Conservation (phyloP, 345 rosid genomes). For the Nephelium lappaceum region DNA sequence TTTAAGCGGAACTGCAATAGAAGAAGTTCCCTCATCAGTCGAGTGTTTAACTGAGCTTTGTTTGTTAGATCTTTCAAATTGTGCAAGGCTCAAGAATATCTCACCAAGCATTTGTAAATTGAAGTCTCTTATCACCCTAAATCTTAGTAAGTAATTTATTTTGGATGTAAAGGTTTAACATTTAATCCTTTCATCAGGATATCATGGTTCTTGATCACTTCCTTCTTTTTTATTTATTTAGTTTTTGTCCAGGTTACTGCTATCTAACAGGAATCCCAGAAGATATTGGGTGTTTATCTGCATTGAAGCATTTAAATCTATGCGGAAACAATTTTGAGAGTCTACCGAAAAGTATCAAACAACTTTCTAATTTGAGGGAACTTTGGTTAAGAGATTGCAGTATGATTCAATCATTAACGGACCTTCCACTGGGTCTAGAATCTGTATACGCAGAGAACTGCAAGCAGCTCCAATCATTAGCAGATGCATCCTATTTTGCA, state of each 20-base stretch:
- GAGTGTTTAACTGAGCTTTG: background rate
- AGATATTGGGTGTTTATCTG: background rate
- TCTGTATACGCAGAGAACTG: background rate
- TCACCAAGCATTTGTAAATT: background rate
- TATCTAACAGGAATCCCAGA: background rate
- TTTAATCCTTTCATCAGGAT: no score
- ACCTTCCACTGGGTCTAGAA: slow-evolving; percentile 3
- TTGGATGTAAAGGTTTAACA: no score
- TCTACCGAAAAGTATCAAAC: background rate
- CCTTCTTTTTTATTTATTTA: no score
- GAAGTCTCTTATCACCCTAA: background rate
- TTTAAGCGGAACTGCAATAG: background rate
- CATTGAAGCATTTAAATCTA: no score
- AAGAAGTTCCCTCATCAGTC: background rate
- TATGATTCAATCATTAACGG: slow-evolving; percentile 6
- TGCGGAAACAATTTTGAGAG: background rate
- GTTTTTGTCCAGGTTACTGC: background rate
- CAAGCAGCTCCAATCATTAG: background rate
- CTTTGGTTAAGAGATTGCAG: background rate
- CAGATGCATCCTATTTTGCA: no score
- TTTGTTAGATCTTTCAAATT: background rate
- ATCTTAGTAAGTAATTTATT: background rate
- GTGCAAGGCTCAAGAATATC: background rate
- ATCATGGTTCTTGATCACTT: no score
- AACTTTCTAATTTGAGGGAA: background rate